Evolutionary conservation across 257 asterid species (phyloP), one percentile per base, ranked within the genome.

Genomic region (Solanum pimpinellifolium): DNA sequence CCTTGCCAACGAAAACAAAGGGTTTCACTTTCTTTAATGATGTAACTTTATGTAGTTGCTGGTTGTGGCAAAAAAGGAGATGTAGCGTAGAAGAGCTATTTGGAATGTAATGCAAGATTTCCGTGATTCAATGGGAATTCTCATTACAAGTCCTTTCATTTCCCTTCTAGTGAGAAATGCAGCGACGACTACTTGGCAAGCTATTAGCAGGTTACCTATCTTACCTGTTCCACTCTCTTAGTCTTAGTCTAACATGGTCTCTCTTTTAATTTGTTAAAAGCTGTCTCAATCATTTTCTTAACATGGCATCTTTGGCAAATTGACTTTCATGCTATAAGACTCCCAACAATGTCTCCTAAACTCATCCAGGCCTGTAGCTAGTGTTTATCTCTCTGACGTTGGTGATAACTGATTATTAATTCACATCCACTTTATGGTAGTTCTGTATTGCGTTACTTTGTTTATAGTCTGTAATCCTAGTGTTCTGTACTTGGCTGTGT

Each of bases 71-170:
- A 93, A 89, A 86, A 87, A 93, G 41, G 98, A 96, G 93, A 90
- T 88, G 62, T 96, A 98, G 99, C 97, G 98, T 90, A 93, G 97
- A 91, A 89, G 62, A 86, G 93, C 95, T 87, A 83, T 95, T 31
- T 89, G 88, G 94, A 89, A 90, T 83, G 95, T 94, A 47, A 92
- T 96, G 46, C 90, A 90, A 80, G 98, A 94, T 29, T 93, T 37
- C 66, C 5, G 0, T 21, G 68, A 59, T 52, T 52, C 6, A 52
- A 16, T 3, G 62, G 62, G 62, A 41, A 39, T 6, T 39, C 9
- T 39, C 37, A 35, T 35, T 35, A 52, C 23, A 49, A 2, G 60
- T 52, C 0, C 62, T 52, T 16, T 52, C 9, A 52, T 52, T 52
- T 52, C 62, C 62, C 23, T 52, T 52, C 62, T 52, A 52, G 62